phyloP scores from a whole-genome alignment of 164 flowering plant species.

The Echeveria elegans region DNA sequence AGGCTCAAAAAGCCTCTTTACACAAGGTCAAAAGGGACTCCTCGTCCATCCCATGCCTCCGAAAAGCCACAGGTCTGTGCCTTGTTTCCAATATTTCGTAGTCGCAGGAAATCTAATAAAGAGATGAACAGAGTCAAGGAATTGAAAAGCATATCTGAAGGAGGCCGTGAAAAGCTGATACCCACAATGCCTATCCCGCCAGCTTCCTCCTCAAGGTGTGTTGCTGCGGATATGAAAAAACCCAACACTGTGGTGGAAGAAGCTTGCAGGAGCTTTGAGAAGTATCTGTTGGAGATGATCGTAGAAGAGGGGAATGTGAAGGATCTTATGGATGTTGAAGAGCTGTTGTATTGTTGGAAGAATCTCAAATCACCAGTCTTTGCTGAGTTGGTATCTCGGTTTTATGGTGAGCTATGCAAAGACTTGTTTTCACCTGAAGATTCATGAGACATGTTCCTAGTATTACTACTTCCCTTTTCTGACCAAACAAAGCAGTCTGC shows the following conservation, averaged over 20 bases:
- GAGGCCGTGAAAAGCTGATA: constrained; percentile 19
- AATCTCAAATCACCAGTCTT: constrained; percentile 66
- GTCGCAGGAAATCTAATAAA: constrained; percentile 8
- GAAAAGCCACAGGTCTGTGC: constrained; percentile 10
- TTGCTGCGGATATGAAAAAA: background rate
- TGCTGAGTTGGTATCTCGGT: constrained; percentile 57
- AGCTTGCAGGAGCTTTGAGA: constrained; percentile 88
- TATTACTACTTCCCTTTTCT: background rate
- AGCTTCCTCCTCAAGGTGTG: constrained; percentile 21
- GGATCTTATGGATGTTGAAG: constrained; percentile 74
- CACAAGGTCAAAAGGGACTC: constrained; percentile 24
- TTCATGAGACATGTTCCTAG: background rate
- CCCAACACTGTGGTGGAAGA: constrained; percentile 38
- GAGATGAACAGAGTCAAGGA: constrained; percentile 27
- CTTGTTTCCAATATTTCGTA: constrained; percentile 14
- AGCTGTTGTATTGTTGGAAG: constrained; percentile 80
- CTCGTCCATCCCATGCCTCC: constrained; percentile 12
- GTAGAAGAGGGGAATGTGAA: constrained; percentile 64
- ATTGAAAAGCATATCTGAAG: constrained; percentile 31
- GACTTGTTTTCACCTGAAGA: constrained; percentile 57
- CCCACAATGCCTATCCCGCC: constrained; percentile 57
- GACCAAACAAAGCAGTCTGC: background rate
- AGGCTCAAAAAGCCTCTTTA: constrained; percentile 32
- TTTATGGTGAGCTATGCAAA: constrained; percentile 86
- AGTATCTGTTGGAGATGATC: constrained; percentile 71